These are phyloP conservation scores for Volvox africanus DNA, from an alignment of 139 green algal species.

Conservation along the genomic window DNA sequence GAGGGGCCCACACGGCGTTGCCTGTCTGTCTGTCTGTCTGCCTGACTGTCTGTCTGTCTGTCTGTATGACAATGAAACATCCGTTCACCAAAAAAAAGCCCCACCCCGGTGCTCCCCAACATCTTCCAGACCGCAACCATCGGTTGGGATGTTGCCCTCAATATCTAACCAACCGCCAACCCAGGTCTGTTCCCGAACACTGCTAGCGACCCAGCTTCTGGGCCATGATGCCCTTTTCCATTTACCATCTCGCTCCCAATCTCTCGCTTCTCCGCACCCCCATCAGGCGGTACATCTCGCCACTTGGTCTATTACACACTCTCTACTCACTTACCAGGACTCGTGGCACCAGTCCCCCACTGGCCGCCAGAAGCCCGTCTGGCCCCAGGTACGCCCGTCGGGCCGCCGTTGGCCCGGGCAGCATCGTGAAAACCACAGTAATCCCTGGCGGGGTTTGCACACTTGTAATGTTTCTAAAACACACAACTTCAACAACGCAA, in stretches of 20 bases:
- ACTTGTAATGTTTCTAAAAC: background rate
- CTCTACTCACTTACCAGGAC: background rate
- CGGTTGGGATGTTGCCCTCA: too few relatives aligned
- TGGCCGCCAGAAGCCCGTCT: conserved; percentile 13
- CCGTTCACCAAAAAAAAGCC: too few relatives aligned
- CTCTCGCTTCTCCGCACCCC: background rate
- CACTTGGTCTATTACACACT: background rate
- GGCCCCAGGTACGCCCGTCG: conserved; percentile 1
- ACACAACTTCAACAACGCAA: too few relatives aligned
- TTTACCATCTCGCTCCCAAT: background rate
- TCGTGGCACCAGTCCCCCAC: conserved; percentile 1
- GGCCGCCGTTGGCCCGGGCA: conserved; percentile 42
- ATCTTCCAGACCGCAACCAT: too few relatives aligned
- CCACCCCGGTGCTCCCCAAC: too few relatives aligned
- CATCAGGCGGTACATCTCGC: background rate
- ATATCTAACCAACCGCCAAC: too few relatives aligned
- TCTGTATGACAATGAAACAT: too few relatives aligned
- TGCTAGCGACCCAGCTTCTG: too few relatives aligned
- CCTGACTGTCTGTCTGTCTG: too few relatives aligned
- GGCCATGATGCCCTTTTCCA: background rate
- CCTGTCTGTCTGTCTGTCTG: too few relatives aligned
- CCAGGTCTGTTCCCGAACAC: too few relatives aligned
- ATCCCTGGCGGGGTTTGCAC: conserved; percentile 16
- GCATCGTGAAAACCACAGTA: conserved; percentile 65
- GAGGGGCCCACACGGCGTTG: too few relatives aligned